Conservation (phyloP, 2,329 filamentous ascomycete genomes). For the Podosphaera aphanis region DNA sequence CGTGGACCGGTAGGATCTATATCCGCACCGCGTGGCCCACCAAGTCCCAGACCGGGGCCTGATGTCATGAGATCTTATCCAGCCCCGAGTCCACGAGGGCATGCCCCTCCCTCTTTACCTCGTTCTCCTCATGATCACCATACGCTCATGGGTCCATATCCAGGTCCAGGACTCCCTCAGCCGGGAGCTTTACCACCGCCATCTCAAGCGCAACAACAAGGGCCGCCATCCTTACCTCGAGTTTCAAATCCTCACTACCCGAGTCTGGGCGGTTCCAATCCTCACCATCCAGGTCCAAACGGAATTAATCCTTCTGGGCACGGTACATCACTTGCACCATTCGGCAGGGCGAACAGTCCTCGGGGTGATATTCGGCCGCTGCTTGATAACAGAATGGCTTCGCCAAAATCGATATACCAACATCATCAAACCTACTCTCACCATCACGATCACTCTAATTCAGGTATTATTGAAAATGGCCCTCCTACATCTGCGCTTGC, state of each 20-base stretch:
- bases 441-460: constrained; percentile 32
- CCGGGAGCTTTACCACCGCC: constrained; percentile 25
- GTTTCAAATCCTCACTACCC: constrained; percentile 36
- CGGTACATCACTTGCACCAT: constrained; percentile 33
- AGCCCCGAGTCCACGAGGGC: constrained; percentile 34
- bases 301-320: constrained; percentile 13
- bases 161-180: constrained; percentile 18
- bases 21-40: constrained; percentile 35
- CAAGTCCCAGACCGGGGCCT: constrained; percentile 49
- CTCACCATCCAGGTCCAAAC: constrained; percentile 21
- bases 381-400: constrained; percentile 68
- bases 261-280: constrained; percentile 22
- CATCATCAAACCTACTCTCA: constrained; percentile 52
- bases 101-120: constrained; percentile 30
- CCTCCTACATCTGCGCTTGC: constrained; percentile 40
- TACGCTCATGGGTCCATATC: constrained; percentile 12
- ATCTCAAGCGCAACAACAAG: constrained; percentile 24
- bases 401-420: constrained; percentile 59
- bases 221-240: constrained; percentile 25
- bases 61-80: constrained; percentile 43
- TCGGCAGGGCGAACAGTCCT: constrained; percentile 52
- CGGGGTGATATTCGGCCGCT: constrained; percentile 64
- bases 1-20: constrained; percentile 37
- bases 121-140: constrained; percentile 25
- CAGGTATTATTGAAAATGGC: constrained; percentile 26